These are phyloP conservation scores for Mariannaea sp. DNA, from an alignment of 2,329 filamentous ascomycete species.

Conservation along the genomic window DNA sequence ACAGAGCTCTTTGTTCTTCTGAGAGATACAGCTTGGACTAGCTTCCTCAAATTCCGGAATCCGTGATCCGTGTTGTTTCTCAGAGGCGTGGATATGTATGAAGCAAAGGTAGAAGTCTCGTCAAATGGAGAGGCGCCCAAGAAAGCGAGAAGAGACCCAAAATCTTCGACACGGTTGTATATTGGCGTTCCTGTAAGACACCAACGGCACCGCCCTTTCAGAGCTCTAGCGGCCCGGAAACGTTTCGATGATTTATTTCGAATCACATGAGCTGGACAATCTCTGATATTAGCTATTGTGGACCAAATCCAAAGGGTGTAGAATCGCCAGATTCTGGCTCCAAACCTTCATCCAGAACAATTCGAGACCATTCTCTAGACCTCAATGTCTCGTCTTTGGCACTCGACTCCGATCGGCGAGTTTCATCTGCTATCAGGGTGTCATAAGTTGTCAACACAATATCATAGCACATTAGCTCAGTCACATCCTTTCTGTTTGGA, in stretches of 20 bases:
- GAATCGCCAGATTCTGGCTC: too few species aligned
- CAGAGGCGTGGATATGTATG: neutral
- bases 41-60: neutral
- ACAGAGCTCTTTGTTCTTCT: neutral
- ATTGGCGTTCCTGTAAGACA: conserved; percentile 48
- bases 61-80: neutral
- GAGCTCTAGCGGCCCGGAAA: conserved; percentile 21
- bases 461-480: neutral
- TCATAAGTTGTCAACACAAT: conserved; percentile 46
- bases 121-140: neutral
- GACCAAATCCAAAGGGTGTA: too few species aligned
- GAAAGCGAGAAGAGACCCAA: conserved; percentile 38
- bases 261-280: neutral
- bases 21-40: neutral
- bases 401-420: conserved; percentile 9
- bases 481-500: neutral
- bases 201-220: conserved; percentile 35
- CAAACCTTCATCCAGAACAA: conserved; percentile 48
- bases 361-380: conserved; percentile 36
- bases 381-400: conserved; percentile 11
- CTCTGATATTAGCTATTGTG: conserved; percentile 19
- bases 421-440: conserved; percentile 26
- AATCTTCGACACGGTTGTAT: conserved; percentile 47
- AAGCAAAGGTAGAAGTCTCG: neutral
- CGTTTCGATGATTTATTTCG: conserved; percentile 39